Conservation (phyloP, 441 rosid species). For the Populus hybrid region DNA sequence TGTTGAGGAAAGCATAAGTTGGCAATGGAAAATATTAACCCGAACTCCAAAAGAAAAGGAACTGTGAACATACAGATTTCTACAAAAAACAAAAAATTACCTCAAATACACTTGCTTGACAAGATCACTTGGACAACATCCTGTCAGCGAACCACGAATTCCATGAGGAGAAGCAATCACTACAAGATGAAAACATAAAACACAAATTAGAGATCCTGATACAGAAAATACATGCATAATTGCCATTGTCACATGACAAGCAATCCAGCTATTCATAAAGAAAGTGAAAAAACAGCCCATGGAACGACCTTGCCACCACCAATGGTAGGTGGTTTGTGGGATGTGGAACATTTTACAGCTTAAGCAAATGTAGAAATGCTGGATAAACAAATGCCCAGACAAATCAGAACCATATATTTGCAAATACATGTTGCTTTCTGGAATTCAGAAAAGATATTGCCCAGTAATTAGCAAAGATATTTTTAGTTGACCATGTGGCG, state of each 20-base stretch:
- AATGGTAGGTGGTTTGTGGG: not conserved
- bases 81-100: conserved; percentile 40
- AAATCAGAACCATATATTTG: not conserved
- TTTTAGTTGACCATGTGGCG: not conserved
- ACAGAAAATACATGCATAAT: conserved; percentile 13
- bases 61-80: not conserved
- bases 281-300: not conserved
- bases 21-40: conserved; percentile 25
- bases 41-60: not conserved
- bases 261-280: not conserved
- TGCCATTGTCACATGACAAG: not conserved
- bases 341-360: not conserved
- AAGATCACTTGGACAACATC: conserved; percentile 91
- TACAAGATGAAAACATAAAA: conserved; percentile 37
- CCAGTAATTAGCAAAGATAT: not conserved
- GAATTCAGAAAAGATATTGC: not conserved
- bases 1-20: conserved; percentile 32
- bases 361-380: not conserved
- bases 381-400: not conserved
- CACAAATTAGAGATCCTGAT: conserved; percentile 22
- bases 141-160: conserved; percentile 90
- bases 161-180: conserved; percentile 99
- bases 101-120: conserved; percentile 93
- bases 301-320: not conserved
- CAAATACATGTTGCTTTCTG: not conserved